A percentile compares a stretch with the other conserved stretches of the same genome.
Conservation (phyloP, 2,329 filamentous ascomycete species). For the Aspergillus alliaceus region DNA sequence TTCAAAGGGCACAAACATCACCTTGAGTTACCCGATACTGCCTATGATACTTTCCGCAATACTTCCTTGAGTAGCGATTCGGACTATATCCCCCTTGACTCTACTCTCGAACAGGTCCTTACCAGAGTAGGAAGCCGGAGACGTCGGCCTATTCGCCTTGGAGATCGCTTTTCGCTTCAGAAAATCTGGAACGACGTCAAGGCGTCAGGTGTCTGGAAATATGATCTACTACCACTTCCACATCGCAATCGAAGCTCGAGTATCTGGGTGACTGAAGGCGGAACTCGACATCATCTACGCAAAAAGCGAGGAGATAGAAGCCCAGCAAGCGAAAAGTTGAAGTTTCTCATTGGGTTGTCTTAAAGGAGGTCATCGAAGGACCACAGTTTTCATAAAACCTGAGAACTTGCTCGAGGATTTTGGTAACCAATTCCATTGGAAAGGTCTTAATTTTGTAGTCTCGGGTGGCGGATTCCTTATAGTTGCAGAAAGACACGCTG, state of each 20-base stretch:
- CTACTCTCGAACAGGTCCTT: constrained; percentile 20
- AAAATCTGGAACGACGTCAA: constrained; percentile 12
- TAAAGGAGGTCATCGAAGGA: not conserved
- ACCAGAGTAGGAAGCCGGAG: constrained; percentile 11
- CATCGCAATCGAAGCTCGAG: not conserved
- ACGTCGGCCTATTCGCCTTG: constrained; percentile 9
- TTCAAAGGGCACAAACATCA: constrained; percentile 10
- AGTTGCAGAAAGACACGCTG: not conserved
- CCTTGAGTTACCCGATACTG: constrained; percentile 18
- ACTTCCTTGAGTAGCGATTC: constrained; percentile 12
- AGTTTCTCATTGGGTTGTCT: not conserved
- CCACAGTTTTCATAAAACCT: not conserved
- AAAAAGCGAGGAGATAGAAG: not conserved
- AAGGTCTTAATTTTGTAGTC: not conserved
- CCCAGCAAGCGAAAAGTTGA: constrained; percentile 6
- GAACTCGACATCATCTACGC: not conserved
- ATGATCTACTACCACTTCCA: not conserved
- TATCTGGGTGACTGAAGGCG: not conserved
- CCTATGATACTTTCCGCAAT: constrained; percentile 17
- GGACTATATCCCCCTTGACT: constrained; percentile 23
- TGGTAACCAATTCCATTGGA: not conserved
- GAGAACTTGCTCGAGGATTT: too few species aligned
- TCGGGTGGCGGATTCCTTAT: not conserved
- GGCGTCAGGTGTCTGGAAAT: not conserved
- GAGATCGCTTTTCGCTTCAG: constrained; percentile 6